A percentile compares a stretch with the other conserved stretches of the same genome.
Evolutionary conservation across 208 protist species (phyloP).

Genomic region (Wallacemonas sp.): DNA sequence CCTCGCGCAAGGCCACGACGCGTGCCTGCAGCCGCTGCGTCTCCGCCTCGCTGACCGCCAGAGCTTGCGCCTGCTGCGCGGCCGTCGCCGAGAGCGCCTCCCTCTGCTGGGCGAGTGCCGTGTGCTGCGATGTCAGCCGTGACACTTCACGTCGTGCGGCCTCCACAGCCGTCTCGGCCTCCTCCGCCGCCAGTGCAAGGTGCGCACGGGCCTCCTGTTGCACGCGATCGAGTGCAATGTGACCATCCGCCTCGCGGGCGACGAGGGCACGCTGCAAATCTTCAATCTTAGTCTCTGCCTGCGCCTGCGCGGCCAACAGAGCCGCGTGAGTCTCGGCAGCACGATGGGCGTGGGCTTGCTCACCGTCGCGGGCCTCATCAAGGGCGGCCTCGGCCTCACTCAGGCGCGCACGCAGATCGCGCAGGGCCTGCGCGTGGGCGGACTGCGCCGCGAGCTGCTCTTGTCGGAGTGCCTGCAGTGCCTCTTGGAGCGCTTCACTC

Average conservation of each 20-base stretch:
- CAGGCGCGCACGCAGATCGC: conserved; percentile 26
- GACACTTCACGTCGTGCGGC: background rate
- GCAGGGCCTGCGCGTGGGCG: conserved; percentile 27
- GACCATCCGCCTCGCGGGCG: conserved; percentile 14
- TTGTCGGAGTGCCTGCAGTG: conserved; percentile 24
- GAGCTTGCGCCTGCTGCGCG: conserved; percentile 1
- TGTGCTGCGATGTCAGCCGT: background rate
- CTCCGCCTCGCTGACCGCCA: background rate
- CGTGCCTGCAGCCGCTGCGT: conserved; percentile 1
- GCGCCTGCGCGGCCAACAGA: conserved; percentile 3
- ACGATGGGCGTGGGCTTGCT: too few relatives aligned
- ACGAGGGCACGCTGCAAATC: conserved; percentile 1
- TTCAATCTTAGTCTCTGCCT: conserved; percentile 5
- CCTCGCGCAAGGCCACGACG: background rate
- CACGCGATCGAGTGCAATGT: conserved; percentile 9
- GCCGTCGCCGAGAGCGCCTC: conserved; percentile 18
- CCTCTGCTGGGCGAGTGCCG: background rate
- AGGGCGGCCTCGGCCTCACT: conserved; percentile 21
- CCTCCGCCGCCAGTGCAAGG: background rate
- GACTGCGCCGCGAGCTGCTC: conserved; percentile 19
- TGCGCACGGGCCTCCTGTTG: conserved; percentile 10
- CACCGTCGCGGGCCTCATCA: conserved; percentile 23
- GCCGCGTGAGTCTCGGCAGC: background rate
- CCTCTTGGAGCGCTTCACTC: conserved; percentile 15
- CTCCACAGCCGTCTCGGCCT: background rate